Evolutionary conservation across 768 basidiomycete genomes (phyloP), one percentile per base, ranked within the genome.

Genomic region (Pholiota conissans): DNA sequence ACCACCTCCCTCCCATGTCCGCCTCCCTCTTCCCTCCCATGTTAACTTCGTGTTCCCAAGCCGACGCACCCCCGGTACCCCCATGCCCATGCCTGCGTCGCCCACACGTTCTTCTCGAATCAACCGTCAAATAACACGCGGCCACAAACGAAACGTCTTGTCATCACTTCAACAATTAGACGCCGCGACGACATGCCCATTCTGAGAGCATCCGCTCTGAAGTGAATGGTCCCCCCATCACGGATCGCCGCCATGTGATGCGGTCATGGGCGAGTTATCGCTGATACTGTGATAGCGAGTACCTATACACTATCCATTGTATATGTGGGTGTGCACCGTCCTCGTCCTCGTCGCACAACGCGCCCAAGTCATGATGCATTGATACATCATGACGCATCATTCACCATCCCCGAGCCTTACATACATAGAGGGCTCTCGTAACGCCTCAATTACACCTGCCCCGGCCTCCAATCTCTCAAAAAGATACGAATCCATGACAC

Each of bases 31-130:
- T 3, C 22, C 42, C 42, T 10, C 18, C 18, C 22, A 45, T 18
- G n/a, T n/a, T n/a, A n/a, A n/a, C 24, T 45, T 22, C 3, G 24
- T 30, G 52, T 54, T 54, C 52, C 52, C 52, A 54, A 54, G 52
- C 42, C 52, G 40, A 54, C 52, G 11, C 20, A 10, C 30, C 30
- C 13, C 30, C 6, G 6, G 6, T 32, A 6, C n/a, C n/a, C n/a
- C n/a, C n/a, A n/a, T n/a, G n/a, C n/a, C n/a, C n/a, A n/a, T n/a
- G n/a, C n/a, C n/a, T n/a, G n/a, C n/a, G n/a, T n/a, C n/a, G n/a
- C n/a, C n/a, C n/a, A n/a, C n/a, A n/a, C n/a, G n/a, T n/a, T n/a
- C n/a, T n/a, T n/a, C n/a, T n/a, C n/a, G n/a, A n/a, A n/a, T n/a
- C n/a, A n/a, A n/a, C n/a, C n/a, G n/a, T n/a, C n/a, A 32, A 22